phyloP scores from a whole-genome alignment of 116 monocot genomes.

The Dioscorea cayenensis region DNA sequence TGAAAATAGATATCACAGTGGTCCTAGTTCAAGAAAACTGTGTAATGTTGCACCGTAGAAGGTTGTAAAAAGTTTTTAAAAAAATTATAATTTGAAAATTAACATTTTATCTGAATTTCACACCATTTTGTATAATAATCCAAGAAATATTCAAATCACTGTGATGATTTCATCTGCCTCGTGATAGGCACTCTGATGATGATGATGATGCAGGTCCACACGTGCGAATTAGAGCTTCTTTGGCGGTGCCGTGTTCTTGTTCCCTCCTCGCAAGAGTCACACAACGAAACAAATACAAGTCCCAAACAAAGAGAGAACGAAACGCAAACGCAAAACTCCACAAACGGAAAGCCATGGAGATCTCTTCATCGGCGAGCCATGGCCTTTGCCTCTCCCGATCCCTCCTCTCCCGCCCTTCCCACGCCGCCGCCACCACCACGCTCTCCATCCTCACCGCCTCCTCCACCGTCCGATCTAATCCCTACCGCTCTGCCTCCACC shows the following conservation, averaged over 20 bases:
- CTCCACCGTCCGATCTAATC: neutral
- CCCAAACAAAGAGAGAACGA: neutral
- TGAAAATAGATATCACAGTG: too few relatives aligned
- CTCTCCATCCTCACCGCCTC: neutral
- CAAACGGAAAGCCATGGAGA: neutral
- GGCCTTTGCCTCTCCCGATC: neutral
- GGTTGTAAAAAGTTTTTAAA: too few relatives aligned
- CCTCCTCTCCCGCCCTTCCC: neutral
- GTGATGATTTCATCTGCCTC: too few relatives aligned
- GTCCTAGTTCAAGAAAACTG: too few relatives aligned
- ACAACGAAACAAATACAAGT: neutral
- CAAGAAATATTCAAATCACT: too few relatives aligned
- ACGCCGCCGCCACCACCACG: neutral
- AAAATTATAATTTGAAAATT: too few relatives aligned
- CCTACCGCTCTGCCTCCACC: neutral
- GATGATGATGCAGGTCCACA: neutral
- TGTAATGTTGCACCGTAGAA: too few relatives aligned
- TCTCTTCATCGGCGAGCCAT: neutral
- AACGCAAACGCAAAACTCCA: neutral
- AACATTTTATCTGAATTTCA: too few relatives aligned
- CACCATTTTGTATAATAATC: too few relatives aligned
- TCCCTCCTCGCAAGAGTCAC: too few relatives aligned
- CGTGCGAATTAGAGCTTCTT: neutral
- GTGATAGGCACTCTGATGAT: too few relatives aligned
- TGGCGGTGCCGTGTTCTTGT: neutral